Evolutionary conservation across 768 basidiomycete genomes (phyloP).

Genomic region (Tephrocybe sp.): DNA sequence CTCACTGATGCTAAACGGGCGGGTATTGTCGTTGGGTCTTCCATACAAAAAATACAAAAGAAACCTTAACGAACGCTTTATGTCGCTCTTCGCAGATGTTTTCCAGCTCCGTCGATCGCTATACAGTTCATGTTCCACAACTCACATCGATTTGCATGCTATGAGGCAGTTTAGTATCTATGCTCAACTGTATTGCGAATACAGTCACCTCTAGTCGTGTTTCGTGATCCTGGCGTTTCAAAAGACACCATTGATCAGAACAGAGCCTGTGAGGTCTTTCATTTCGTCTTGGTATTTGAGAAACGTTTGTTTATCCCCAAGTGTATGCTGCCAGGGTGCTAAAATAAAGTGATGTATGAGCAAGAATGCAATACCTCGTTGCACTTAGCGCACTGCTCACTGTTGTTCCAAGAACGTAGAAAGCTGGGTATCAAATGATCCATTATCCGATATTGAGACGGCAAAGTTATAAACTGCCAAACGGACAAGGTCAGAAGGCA

Average conservation of each 20-base stretch:
- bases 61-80: conserved; percentile 8
- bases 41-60: not conserved
- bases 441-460: not conserved
- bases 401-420: not conserved
- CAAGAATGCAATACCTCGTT: not conserved
- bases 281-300: not conserved
- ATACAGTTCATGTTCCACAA: conserved; percentile 9
- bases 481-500: not conserved
- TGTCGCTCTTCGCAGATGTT: conserved; percentile 13
- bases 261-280: not conserved
- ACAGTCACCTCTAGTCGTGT: conserved; percentile 8
- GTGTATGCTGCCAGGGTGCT: not conserved
- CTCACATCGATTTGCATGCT: conserved; percentile 17
- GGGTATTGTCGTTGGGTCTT: not conserved
- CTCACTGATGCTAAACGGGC: not conserved
- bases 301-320: not conserved
- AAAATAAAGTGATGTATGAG: not conserved
- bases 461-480: not conserved
- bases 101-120: conserved; percentile 13
- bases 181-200: not conserved
- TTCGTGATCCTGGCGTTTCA: conserved; percentile 3
- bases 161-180: not conserved
- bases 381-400: not conserved
- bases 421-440: conserved; percentile 1
- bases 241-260: conserved; percentile 5